phyloP scores from a whole-genome alignment of 164 flowering plant genomes.

The Brasenia schreberi region DNA sequence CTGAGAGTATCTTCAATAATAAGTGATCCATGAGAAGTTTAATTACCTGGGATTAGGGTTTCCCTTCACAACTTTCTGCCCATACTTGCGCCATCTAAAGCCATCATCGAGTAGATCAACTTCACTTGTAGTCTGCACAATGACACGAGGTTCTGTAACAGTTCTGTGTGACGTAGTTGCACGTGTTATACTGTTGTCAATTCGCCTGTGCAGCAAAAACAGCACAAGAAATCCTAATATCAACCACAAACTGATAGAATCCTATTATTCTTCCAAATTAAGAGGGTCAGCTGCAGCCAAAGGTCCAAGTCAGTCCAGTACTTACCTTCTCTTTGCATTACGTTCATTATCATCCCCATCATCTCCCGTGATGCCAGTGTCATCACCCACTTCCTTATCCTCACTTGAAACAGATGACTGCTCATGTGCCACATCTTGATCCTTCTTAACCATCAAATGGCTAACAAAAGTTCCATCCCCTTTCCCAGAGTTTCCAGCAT shows the following conservation, averaged over 20 bases:
- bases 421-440: conserved; percentile 20
- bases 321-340: conserved; percentile 68
- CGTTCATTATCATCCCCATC: conserved; percentile 41
- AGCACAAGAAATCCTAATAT: not conserved
- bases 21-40: not conserved
- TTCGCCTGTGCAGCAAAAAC: conserved; percentile 29
- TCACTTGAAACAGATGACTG: conserved; percentile 34
- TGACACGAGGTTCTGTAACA: conserved; percentile 67
- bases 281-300: not conserved
- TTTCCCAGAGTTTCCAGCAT: conserved; percentile 13
- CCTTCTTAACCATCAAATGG: conserved; percentile 19
- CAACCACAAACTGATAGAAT: not conserved
- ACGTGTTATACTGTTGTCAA: conserved; percentile 25
- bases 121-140: conserved; percentile 94
- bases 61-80: conserved; percentile 96
- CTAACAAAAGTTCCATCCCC: conserved; percentile 9
- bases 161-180: conserved; percentile 38
- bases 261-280: not conserved
- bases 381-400: conserved; percentile 39
- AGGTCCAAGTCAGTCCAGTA: not conserved
- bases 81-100: conserved; percentile 95
- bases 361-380: conserved; percentile 14
- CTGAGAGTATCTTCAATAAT: not conserved
- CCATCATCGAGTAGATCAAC: conserved; percentile 98
- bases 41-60: conserved; percentile 84